These are phyloP conservation scores for Ceratobasidium sp. DNA, from an alignment of 1,284 basidiomycete species.

Conservation along the genomic window DNA sequence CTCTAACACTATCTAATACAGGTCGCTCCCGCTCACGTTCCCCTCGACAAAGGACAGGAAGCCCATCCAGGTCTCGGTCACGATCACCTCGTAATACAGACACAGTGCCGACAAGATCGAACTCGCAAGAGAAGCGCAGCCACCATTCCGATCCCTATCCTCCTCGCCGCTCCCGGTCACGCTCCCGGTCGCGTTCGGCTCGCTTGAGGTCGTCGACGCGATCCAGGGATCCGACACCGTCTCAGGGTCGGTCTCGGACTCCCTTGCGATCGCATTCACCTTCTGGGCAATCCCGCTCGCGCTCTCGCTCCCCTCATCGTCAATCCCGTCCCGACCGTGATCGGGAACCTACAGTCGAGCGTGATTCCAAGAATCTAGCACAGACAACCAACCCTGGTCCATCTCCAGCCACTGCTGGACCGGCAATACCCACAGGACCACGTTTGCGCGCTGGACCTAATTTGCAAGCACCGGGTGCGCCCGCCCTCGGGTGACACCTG, in stretches of 20 bases:
- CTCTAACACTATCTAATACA: slow-evolving; percentile 16
- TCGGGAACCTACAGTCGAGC: slow-evolving; percentile 5
- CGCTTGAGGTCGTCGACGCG: slow-evolving; percentile 8
- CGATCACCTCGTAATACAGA: not conserved
- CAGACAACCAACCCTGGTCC: slow-evolving; percentile 13
- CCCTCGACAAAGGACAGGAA: not conserved
- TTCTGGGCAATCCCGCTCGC: slow-evolving; percentile 9
- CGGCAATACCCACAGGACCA: slow-evolving; percentile 30
- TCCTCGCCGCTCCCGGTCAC: slow-evolving; percentile 6
- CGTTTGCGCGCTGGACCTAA: slow-evolving; percentile 17
- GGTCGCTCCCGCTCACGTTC: slow-evolving; percentile 23
- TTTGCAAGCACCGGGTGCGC: not conserved
- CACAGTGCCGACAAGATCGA: not conserved
- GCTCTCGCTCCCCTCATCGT: slow-evolving; percentile 3
- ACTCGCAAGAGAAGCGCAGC: slow-evolving; percentile 26
- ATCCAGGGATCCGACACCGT: slow-evolving; percentile 7
- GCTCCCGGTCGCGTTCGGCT: slow-evolving; percentile 16
- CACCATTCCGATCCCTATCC: not conserved
- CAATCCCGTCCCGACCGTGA: not conserved
- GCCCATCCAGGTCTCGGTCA: slow-evolving; percentile 11
- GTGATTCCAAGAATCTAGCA: slow-evolving; percentile 9
- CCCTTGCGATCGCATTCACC: slow-evolving; percentile 11
- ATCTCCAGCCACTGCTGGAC: slow-evolving; percentile 4
- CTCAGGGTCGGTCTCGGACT: slow-evolving; percentile 14
- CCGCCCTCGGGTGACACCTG: slow-evolving; percentile 1